phyloP scores from a whole-genome alignment of 192 early-diverging fungal genomes.

The Linnemannia hyalina region DNA sequence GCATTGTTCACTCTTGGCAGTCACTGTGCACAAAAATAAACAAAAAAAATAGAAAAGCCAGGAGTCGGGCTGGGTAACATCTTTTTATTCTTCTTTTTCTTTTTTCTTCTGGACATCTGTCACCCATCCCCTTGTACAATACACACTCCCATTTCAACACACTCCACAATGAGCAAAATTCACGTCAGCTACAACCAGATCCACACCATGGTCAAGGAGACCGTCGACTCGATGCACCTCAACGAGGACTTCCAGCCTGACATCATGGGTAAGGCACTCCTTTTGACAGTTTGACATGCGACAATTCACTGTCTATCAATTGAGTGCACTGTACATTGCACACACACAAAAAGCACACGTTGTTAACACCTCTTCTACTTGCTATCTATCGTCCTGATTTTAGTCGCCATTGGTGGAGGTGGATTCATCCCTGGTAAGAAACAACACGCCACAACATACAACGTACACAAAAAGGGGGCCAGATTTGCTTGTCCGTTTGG shows the following conservation, averaged over 20 bases:
- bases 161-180: constrained; percentile 65
- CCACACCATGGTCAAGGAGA: constrained; percentile 62
- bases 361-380: background rate
- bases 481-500: background rate
- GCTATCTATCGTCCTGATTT: constrained; percentile 5
- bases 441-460: too few relatives aligned
- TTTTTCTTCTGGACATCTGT: constrained; percentile 39
- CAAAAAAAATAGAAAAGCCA: constrained; percentile 7
- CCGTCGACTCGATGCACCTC: constrained; percentile 68
- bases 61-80: background rate
- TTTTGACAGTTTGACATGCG: background rate
- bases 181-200: constrained; percentile 69
- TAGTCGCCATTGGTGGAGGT: constrained; percentile 83
- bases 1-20: background rate
- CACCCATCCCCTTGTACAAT: background rate
- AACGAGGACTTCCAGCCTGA: constrained; percentile 78
- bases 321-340: background rate
- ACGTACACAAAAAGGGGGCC: background rate
- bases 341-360: background rate
- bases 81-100: background rate
- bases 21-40: constrained; percentile 6
- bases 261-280: constrained; percentile 59
- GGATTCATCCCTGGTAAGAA: constrained; percentile 81
- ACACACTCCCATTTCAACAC: background rate
- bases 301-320: background rate